phyloP scores from a whole-genome alignment of 176 grass and related monocot genomes.

The Musa schizocarpa region DNA sequence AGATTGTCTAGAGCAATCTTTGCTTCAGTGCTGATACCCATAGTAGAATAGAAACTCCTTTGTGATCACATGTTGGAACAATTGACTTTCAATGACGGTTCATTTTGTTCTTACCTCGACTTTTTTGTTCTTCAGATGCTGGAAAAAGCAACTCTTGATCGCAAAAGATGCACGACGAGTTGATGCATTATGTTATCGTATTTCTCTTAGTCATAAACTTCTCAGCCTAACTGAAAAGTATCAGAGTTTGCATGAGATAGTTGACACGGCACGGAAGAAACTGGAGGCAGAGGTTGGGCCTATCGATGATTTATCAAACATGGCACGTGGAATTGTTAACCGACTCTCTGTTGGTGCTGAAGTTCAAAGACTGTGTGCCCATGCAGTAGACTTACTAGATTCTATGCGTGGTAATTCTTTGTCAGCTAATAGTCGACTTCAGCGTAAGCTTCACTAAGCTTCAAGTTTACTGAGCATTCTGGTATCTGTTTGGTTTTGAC shows the following conservation, averaged over 20 bases:
- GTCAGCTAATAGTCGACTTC: slow-evolving; percentile 31
- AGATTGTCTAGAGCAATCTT: neutral
- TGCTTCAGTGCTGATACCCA: neutral
- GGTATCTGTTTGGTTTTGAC: neutral
- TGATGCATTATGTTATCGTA: slow-evolving; percentile 78
- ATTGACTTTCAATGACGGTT: slow-evolving; percentile 9
- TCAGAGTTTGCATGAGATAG: slow-evolving; percentile 58
- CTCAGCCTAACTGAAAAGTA: slow-evolving; percentile 62
- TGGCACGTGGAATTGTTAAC: slow-evolving; percentile 92
- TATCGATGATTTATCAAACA: slow-evolving; percentile 45
- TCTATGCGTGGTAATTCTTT: slow-evolving; percentile 31
- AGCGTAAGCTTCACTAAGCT: slow-evolving; percentile 34
- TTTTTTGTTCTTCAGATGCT: slow-evolving; percentile 51
- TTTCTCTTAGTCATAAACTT: slow-evolving; percentile 74
- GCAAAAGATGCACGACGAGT: slow-evolving; percentile 86
- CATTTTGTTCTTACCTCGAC: neutral
- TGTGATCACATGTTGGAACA: too few species aligned
- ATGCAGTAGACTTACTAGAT: slow-evolving; percentile 59
- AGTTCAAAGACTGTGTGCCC: slow-evolving; percentile 78
- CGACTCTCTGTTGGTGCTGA: slow-evolving; percentile 73
- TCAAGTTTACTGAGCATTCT: neutral
- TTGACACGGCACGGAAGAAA: slow-evolving; percentile 66
- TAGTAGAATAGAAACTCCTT: too few species aligned
- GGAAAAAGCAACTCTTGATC: slow-evolving; percentile 82
- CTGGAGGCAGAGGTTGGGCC: slow-evolving; percentile 75